A percentile compares a stretch with the other conserved stretches of the same genome.
These are phyloP conservation scores for Aspergillus asperescens DNA, from an alignment of 495 filamentous ascomycete genomes.

Conservation along the genomic window DNA sequence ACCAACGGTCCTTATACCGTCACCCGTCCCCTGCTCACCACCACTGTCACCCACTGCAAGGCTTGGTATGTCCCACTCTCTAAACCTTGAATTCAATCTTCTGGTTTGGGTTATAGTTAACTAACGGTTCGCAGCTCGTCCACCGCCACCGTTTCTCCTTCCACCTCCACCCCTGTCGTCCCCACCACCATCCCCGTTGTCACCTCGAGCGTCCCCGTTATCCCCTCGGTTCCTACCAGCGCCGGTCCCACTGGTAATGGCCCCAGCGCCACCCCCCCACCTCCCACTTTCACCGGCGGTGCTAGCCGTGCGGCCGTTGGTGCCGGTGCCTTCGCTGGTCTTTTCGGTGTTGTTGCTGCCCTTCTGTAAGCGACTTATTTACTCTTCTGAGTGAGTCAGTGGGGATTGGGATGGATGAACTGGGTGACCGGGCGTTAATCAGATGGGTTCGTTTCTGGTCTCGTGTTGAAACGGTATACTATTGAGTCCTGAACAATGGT, in stretches of 20 bases:
- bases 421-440: background rate
- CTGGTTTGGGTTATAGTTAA: no score
- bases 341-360: slow-evolving; percentile 69
- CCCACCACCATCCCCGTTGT: slow-evolving; percentile 30
- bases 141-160: slow-evolving; percentile 20
- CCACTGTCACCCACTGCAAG: slow-evolving; percentile 59
- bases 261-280: slow-evolving; percentile 48
- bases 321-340: slow-evolving; percentile 54
- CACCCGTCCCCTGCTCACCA: slow-evolving; percentile 61
- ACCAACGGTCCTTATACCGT: slow-evolving; percentile 56
- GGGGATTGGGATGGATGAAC: background rate
- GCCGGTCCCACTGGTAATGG: slow-evolving; percentile 29
- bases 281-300: slow-evolving; percentile 45
- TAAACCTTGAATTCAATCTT: no score
- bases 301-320: slow-evolving; percentile 43
- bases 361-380: slow-evolving; percentile 57
- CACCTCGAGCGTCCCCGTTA: slow-evolving; percentile 11
- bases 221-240: slow-evolving; percentile 6
- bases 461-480: no score
- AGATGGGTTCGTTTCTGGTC: background rate
- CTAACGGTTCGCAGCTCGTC: background rate
- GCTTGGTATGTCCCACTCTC: slow-evolving; percentile 48
- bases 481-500: background rate
- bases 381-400: background rate
- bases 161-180: slow-evolving; percentile 52